Conservation (phyloP, 345 rosid species). For the Theobroma cacao region DNA sequence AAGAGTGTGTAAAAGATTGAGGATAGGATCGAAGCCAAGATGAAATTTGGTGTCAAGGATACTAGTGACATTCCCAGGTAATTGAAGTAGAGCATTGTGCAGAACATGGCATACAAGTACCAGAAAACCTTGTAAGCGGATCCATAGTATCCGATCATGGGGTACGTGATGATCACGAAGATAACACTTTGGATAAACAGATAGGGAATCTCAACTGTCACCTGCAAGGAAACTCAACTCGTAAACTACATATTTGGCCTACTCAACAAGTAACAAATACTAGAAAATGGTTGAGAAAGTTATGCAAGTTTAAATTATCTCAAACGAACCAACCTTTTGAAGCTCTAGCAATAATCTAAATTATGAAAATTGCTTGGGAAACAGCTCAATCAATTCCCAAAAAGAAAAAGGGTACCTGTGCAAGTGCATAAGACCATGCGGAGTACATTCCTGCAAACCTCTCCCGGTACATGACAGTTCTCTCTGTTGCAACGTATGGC, state of each 20-base stretch:
- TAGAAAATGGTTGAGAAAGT: neutral
- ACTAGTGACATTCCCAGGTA: slow-evolving; percentile 66
- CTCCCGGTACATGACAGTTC: slow-evolving; percentile 70
- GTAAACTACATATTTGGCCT: neutral
- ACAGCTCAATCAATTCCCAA: neutral
- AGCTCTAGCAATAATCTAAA: too few relatives aligned
- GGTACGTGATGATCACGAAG: slow-evolving; percentile 49
- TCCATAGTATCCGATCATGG: slow-evolving; percentile 61
- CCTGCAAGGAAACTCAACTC: slow-evolving; percentile 29
- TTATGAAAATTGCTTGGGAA: too few relatives aligned
- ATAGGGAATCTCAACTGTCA: slow-evolving; percentile 72
- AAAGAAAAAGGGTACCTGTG: slow-evolving; percentile 38
- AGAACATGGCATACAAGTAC: slow-evolving; percentile 62
- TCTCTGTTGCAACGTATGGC: slow-evolving; percentile 51
- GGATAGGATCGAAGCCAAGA: slow-evolving; percentile 49
- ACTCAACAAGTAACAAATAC: neutral
- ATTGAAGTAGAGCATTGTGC: slow-evolving; percentile 47
- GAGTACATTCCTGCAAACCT: slow-evolving; percentile 88
- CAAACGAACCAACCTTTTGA: too few relatives aligned
- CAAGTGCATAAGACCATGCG: slow-evolving; percentile 61
- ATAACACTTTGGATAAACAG: slow-evolving; percentile 38
- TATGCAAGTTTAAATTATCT: neutral
- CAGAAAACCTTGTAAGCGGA: slow-evolving; percentile 61
- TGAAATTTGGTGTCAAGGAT: slow-evolving; percentile 61
- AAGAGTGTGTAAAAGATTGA: slow-evolving; percentile 37